Base-by-base conservation (phyloP, 106 monocot genomes). In the Dioscorea dumetorum region DNA sequence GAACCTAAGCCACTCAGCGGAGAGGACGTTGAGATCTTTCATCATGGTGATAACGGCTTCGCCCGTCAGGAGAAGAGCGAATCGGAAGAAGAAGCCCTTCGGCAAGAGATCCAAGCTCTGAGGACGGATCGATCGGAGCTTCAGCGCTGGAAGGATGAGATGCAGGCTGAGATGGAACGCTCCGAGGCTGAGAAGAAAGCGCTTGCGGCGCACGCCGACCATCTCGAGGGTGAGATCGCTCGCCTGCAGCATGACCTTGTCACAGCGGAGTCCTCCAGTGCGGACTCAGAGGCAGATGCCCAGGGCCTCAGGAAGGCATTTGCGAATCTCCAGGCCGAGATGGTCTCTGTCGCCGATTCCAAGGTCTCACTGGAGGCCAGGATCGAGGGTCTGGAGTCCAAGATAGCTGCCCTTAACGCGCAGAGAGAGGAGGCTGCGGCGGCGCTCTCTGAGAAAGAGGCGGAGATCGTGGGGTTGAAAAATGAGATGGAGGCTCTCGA, bases 191-290 rank as follows among this genome's bases (percentile, higher is more conserved):
- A 48, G 3, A 59, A 64, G 65, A 24, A 32, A 16, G 21, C 77
- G 10, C 24, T 77, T 32, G 64, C 77, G 12, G 22, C 49, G 19
- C 77, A 59, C 48, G 66, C 71, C 14, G 57, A 64, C 5, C 49
- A 65, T 22, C 71, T 77, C 15, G 77, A 77, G 16, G 58, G 59
- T 24, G 71, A 64, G 58, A 58, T 77, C 33, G 7, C 56, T n/a
- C 51, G 59, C 18, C 48, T 54, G 8, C 70, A 64, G 58, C 64
- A 77, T 24, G 71, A 77, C 21, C 71, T 77, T 50, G 65, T 33
- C 15, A n/a, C 33, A 12, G 56, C 77, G n/a, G 14, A 68, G 2
- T 57, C 58, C 17, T 63, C n/a, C 18, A 70, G 64, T 11, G 70
- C 34, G 15, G 70, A 77, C 15, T 63, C 70, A 24, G 70, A 70